phyloP scores from a whole-genome alignment of 352 stramenopile species.

The Globisporangium cylindrosporum region DNA sequence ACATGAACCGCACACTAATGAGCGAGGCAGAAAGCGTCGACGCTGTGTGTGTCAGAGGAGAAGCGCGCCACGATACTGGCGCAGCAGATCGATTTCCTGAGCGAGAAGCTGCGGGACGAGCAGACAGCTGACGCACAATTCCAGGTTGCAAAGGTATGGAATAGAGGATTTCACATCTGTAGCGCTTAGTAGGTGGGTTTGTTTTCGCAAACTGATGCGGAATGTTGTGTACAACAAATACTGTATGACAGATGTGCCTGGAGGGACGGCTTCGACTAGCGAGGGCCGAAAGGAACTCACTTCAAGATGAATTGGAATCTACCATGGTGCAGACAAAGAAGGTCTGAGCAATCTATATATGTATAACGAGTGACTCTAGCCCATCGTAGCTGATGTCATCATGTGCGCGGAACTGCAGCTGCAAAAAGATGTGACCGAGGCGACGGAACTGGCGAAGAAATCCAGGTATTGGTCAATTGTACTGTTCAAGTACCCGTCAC shows the following conservation, averaged over 20 bases:
- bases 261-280: slow-evolving; percentile 4
- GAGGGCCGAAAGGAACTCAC: background rate
- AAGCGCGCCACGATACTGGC: slow-evolving; percentile 1
- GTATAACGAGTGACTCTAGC: background rate
- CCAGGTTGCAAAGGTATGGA: background rate
- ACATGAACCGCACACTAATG: too few relatives aligned
- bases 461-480: background rate
- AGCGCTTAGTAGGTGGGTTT: background rate
- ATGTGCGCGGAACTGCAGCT: background rate
- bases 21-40: slow-evolving; percentile 11
- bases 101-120: slow-evolving; percentile 11
- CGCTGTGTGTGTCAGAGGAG: slow-evolving; percentile 14
- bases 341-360: background rate
- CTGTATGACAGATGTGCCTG: background rate
- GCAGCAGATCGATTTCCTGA: slow-evolving; percentile 18
- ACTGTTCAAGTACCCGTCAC: background rate
- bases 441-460: background rate
- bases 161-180: background rate
- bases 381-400: background rate
- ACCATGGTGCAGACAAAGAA: background rate
- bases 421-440: slow-evolving; percentile 11
- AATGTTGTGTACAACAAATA: background rate
- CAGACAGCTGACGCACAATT: background rate
- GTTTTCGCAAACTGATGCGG: background rate
- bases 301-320: background rate